Conservation (phyloP, 352 stramenopile species). For the Globisporangium heterothallicum region DNA sequence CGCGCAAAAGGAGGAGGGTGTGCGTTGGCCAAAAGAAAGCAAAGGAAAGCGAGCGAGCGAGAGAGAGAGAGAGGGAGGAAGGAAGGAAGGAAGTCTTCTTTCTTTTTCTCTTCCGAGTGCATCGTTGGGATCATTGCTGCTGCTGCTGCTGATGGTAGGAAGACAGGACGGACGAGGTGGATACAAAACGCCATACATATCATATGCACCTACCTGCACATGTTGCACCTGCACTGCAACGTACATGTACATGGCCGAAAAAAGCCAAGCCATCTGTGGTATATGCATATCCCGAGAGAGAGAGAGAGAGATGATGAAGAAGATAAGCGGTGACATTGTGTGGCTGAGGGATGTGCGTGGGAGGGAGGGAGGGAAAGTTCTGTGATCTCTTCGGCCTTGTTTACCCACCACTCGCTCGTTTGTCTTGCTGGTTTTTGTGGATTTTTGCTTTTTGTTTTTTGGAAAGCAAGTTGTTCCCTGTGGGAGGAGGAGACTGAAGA, state of each 20-base stretch:
- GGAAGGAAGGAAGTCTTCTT: constrained; percentile 2
- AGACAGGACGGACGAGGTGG: too few relatives aligned
- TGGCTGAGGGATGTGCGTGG: neutral
- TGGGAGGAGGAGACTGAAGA: neutral
- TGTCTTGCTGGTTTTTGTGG: neutral
- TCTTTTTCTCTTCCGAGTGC: neutral
- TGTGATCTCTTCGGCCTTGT: neutral
- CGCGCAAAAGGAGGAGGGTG: neutral
- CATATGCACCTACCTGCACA: too few relatives aligned
- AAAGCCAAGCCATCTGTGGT: too few relatives aligned
- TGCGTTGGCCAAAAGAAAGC: neutral
- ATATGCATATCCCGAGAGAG: too few relatives aligned
- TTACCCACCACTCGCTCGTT: neutral
- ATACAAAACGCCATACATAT: too few relatives aligned
- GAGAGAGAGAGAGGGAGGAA: neutral
- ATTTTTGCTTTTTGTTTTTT: neutral
- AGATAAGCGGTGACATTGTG: too few relatives aligned
- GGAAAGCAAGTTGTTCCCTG: neutral
- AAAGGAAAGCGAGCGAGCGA: neutral
- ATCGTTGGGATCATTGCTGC: too few relatives aligned
- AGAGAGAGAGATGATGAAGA: too few relatives aligned
- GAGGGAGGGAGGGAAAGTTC: neutral
- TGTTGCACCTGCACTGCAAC: too few relatives aligned
- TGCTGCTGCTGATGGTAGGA: too few relatives aligned
- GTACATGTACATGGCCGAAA: too few relatives aligned